Percentiles rank a stretch among this genome's conserved stretches.
phyloP scores from a whole-genome alignment of 2,329 filamentous ascomycete genomes.

The Botrytis aclada region DNA sequence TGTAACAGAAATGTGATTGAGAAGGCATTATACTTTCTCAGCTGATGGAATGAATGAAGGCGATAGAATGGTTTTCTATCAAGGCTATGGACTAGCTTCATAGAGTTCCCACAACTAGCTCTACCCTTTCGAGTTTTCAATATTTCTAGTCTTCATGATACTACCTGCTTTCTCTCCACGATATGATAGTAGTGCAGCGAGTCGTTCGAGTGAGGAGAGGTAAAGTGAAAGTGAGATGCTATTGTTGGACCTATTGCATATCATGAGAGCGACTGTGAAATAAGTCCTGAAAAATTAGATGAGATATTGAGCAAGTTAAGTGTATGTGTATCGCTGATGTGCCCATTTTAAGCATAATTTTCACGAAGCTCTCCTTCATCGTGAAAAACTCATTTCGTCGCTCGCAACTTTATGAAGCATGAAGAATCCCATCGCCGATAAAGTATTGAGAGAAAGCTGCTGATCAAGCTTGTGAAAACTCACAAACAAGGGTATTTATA shows the following conservation, averaged over 20 bases:
- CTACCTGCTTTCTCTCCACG: neutral
- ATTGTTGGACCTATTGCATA: accelerated
- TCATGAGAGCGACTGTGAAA: neutral
- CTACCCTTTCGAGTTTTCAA: neutral
- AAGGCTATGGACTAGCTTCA: neutral
- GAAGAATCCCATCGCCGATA: neutral
- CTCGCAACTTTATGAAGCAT: neutral
- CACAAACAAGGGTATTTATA: neutral
- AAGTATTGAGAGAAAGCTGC: neutral
- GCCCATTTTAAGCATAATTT: accelerated
- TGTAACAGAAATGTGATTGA: too few species aligned
- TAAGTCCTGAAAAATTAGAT: neutral
- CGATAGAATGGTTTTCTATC: neutral
- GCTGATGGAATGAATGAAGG: accelerated
- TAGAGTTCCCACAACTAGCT: neutral
- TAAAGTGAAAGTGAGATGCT: neutral
- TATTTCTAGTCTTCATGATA: neutral
- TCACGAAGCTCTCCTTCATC: neutral
- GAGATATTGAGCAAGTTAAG: neutral
- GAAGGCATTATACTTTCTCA: neutral
- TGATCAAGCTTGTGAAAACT: neutral
- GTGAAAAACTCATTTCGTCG: accelerated
- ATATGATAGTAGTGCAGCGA: neutral
- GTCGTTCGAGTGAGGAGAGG: neutral
- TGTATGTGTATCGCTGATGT: neutral